These are phyloP conservation scores for Stephania yunnanensis DNA, from an alignment of 164 flowering plant genomes.

Conservation along the genomic window DNA sequence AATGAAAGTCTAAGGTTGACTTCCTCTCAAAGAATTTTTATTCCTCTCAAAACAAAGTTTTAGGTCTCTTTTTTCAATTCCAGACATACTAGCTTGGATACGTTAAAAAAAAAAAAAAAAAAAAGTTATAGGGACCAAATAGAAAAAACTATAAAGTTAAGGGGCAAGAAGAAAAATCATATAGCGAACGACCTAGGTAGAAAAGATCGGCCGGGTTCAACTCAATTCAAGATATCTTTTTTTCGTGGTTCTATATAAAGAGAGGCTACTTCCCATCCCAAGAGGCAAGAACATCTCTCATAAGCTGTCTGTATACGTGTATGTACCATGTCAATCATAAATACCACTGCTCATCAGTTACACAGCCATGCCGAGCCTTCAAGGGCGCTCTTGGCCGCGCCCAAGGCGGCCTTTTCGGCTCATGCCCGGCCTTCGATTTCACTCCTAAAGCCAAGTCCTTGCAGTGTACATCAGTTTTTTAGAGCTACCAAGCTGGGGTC, in stretches of 20 bases:
- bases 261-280: neutral
- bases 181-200: too few species aligned
- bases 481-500: neutral
- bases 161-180: too few species aligned
- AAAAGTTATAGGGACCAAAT: too few species aligned
- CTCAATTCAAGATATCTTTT: too few species aligned
- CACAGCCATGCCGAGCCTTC: neutral
- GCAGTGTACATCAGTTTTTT: neutral
- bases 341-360: constrained; percentile 2
- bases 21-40: too few species aligned
- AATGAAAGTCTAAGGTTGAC: too few species aligned
- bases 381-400: constrained; percentile 2
- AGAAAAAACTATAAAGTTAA: too few species aligned
- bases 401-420: constrained; percentile 1
- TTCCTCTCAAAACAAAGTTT: too few species aligned
- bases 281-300: neutral
- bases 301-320: neutral
- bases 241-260: neutral
- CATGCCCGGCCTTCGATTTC: neutral
- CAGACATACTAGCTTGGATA: too few species aligned
- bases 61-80: too few species aligned
- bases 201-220: too few species aligned
- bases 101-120: too few species aligned
- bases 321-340: constrained; percentile 7
- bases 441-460: neutral